phyloP scores from a whole-genome alignment of 345 rosid genomes.

The Eucalyptus sideroxylon region DNA sequence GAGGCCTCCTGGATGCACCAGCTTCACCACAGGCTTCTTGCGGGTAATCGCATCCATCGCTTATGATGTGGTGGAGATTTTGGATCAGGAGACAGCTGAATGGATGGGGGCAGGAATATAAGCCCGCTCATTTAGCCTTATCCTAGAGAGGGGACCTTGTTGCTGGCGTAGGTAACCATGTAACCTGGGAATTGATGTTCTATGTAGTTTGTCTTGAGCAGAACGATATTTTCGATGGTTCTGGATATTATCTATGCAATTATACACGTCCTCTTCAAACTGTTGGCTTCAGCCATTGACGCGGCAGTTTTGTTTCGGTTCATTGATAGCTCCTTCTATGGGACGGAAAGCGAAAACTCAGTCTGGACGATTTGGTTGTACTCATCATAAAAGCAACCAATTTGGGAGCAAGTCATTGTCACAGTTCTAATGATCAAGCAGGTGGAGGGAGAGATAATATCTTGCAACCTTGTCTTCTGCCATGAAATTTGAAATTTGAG shows the following conservation, averaged over 20 bases:
- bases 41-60: neutral
- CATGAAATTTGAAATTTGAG: neutral
- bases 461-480: neutral
- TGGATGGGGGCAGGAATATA: neutral
- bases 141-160: neutral
- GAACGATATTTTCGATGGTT: neutral
- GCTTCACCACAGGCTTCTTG: conserved; percentile 11
- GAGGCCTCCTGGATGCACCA: conserved; percentile 24
- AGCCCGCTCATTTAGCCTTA: neutral
- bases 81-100: neutral
- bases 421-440: neutral
- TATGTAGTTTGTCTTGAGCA: neutral
- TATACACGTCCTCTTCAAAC: neutral
- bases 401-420: neutral
- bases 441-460: neutral
- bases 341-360: neutral
- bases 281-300: neutral
- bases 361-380: neutral
- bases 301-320: neutral
- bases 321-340: neutral
- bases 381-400: neutral
- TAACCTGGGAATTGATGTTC: neutral
- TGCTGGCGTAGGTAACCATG: neutral
- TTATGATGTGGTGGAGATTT: neutral
- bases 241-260: neutral